phyloP scores from a whole-genome alignment of 2,329 filamentous ascomycete genomes.

The Colletotrichum theobromicola region DNA sequence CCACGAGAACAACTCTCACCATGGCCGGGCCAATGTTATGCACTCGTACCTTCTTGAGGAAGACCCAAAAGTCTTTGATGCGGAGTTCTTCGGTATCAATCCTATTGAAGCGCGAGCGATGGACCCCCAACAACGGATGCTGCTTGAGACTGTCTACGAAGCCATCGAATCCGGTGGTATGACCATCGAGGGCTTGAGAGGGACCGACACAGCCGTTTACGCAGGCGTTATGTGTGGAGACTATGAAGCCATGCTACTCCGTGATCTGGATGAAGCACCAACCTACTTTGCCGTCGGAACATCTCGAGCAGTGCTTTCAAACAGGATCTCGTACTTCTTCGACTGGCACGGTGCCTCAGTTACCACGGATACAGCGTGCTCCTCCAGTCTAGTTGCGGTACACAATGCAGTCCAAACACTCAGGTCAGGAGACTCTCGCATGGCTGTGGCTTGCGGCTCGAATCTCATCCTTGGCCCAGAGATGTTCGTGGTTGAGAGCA shows the following conservation, averaged over 20 bases:
- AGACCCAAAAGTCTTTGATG: conserved; percentile 27
- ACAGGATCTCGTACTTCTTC: conserved; percentile 45
- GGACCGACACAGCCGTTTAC: neutral
- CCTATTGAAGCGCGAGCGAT: conserved; percentile 31
- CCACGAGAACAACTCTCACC: conserved; percentile 15
- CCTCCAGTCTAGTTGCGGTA: conserved; percentile 43
- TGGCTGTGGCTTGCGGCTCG: conserved; percentile 31
- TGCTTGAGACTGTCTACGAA: conserved; percentile 40
- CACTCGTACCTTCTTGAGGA: conserved; percentile 26
- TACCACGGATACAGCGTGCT: conserved; percentile 51
- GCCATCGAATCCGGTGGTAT: conserved; percentile 26
- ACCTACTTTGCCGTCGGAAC: conserved; percentile 26
- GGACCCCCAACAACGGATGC: conserved; percentile 37
- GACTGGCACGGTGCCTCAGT: conserved; percentile 43
- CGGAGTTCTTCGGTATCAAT: conserved; percentile 32
- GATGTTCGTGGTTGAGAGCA: conserved; percentile 19
- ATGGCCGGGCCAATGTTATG: conserved; percentile 25
- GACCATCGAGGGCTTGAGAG: neutral
- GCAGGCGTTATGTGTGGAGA: neutral
- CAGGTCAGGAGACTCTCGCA: conserved; percentile 31
- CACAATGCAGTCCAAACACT: conserved; percentile 44
- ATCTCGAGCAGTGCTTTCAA: conserved; percentile 36
- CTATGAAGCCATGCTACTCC: neutral
- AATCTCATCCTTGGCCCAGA: conserved; percentile 24
- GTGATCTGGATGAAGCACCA: neutral